Evolutionary conservation across 345 rosid species (phyloP), one percentile per base, ranked within the genome.

Genomic region (Brassica nigra): DNA sequence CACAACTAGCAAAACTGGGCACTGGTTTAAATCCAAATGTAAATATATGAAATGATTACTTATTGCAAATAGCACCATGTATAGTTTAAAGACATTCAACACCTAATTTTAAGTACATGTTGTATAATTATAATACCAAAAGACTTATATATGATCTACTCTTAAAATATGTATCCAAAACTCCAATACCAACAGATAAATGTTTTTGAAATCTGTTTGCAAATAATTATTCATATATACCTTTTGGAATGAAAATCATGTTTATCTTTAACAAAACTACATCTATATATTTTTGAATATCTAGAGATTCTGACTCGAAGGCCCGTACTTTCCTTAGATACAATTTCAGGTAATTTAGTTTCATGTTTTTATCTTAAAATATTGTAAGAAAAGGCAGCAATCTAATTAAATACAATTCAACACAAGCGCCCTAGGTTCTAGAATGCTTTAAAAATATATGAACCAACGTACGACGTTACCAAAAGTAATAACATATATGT

Each of bases 401-500:
- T n/a, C 42, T 33, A 34, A 33, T 16, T 33, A 33, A 44, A 64
- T 59, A 59, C 63, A 23, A 58, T 58, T 58, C 2, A 14, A 59
- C 31, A 59, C 8, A 27, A 59, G 64, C 64, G 7, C 15, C 33
- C 8, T 59, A 59, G 39, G 65, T 63, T 77, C 80, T 62, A 70
- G 76, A 77, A 77, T 62, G 29, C 30, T 37, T 75, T 23, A 36
- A 29, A 14, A 7, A 39, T 71, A 10, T 9, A 59, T 68, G 33
- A 76, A 62, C 70, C 64, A 71, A 55, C 61, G 71, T 71, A 71
- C 59, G 44, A 29, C 33, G 34, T 49, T 42, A 55, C 65, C 39
- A 71, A 78, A 78, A 16, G 42, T 15, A 37, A 15, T 49, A 23
- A 70, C 20, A 31, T 33, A 8, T 47, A 31, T 49, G 8, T 23